A percentile compares a stretch with the other conserved stretches of the same genome.
Conservation (phyloP, 2,329 filamentous ascomycete species). For the Orbilia quercus region DNA sequence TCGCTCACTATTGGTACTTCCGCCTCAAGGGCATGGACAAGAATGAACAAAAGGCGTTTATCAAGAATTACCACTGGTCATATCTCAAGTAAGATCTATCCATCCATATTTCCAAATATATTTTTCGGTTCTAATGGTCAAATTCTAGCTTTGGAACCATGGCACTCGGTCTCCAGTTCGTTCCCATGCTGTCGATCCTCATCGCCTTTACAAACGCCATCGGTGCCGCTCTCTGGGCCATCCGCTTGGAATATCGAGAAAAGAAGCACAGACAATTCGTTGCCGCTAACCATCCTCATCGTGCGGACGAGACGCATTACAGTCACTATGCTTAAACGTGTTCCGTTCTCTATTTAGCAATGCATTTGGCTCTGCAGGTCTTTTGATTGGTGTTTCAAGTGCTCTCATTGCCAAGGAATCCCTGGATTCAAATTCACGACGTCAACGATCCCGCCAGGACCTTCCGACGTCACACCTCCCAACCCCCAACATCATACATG, state of each 20-base stretch:
- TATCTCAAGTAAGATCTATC: conserved; percentile 76
- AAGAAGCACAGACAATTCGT: conserved; percentile 53
- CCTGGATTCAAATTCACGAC: not conserved
- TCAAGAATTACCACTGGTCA: conserved; percentile 76
- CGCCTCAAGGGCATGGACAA: conserved; percentile 79
- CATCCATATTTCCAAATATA: not conserved
- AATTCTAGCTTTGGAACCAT: conserved; percentile 78
- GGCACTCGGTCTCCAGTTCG: conserved; percentile 84
- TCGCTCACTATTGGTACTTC: conserved; percentile 66
- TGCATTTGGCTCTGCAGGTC: not conserved
- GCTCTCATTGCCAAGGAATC: conserved; percentile 17
- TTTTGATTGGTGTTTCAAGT: not conserved
- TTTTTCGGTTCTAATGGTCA: not conserved
- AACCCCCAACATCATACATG: not conserved
- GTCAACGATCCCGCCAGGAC: conserved; percentile 2
- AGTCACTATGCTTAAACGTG: conserved; percentile 4
- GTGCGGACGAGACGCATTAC: conserved; percentile 50
- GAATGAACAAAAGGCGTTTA: conserved; percentile 77
- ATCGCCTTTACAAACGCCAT: conserved; percentile 88
- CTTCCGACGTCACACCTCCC: not conserved
- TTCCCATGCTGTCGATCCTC: conserved; percentile 91
- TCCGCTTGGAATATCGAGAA: conserved; percentile 72
- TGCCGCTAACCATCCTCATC: conserved; percentile 49
- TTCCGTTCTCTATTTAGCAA: not conserved
- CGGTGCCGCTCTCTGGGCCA: conserved; percentile 87